Conservation (phyloP, 345 rosid species). For the Sisymbrium altissimum region DNA sequence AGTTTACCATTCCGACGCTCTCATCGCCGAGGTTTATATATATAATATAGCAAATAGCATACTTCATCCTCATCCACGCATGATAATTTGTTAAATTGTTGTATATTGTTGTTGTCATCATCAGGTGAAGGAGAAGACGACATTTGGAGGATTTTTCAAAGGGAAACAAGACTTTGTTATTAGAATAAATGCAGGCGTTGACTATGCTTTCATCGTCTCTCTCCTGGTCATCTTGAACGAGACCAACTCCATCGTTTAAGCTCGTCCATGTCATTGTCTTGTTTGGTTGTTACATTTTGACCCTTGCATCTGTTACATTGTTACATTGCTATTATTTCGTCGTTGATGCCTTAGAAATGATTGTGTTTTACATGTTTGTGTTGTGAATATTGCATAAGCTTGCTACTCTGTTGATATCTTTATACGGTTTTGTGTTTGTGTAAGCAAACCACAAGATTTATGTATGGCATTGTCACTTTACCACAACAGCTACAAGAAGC, state of each 20-base stretch:
- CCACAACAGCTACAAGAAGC: neutral
- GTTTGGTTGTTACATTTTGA: neutral
- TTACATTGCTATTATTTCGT: neutral
- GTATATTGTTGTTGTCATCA: neutral
- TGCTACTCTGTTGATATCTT: neutral
- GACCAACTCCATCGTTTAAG: slow-evolving; percentile 24
- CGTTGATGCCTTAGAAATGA: neutral
- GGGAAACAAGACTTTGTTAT: slow-evolving; percentile 25
- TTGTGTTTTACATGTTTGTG: neutral
- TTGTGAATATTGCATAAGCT: neutral
- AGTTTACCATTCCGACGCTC: neutral
- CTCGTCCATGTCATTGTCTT: neutral
- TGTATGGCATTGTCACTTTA: neutral
- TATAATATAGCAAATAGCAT: neutral
- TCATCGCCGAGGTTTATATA: slow-evolving; percentile 22
- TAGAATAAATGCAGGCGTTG: slow-evolving; percentile 20
- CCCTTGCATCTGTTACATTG: neutral
- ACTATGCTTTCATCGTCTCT: slow-evolving; percentile 24
- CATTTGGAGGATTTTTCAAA: slow-evolving; percentile 17
- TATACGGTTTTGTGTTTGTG: neutral
- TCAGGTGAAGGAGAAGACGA: slow-evolving; percentile 24
- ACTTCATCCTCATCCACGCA: neutral
- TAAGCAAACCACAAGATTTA: neutral
- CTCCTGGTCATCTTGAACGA: slow-evolving; percentile 27
- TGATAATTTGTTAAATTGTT: neutral